phyloP scores from a whole-genome alignment of 2,329 filamentous ascomycete genomes.

The Alternaria arborescens region DNA sequence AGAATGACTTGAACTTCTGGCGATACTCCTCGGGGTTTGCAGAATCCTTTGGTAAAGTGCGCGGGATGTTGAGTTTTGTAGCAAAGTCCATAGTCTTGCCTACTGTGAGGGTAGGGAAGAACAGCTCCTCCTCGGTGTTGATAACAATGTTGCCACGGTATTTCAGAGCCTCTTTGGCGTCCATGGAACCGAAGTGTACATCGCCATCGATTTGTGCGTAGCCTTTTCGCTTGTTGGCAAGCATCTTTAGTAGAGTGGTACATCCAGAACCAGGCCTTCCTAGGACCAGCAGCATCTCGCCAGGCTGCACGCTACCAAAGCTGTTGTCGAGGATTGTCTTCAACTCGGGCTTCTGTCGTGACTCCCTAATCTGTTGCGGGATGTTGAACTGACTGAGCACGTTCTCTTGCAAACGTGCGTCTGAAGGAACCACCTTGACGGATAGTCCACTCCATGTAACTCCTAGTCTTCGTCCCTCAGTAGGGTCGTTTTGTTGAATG shows the following conservation, averaged over 20 bases:
- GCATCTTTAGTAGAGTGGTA: constrained; percentile 73
- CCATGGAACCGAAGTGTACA: constrained; percentile 58
- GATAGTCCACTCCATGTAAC: constrained; percentile 78
- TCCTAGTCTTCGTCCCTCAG: constrained; percentile 52
- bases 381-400: constrained; percentile 63
- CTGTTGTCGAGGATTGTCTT: constrained; percentile 71
- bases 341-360: constrained; percentile 57
- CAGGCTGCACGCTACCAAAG: constrained; percentile 69
- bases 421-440: constrained; percentile 71
- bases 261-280: constrained; percentile 64
- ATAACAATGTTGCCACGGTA: constrained; percentile 83
- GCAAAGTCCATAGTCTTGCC: constrained; percentile 64
- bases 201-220: constrained; percentile 78
- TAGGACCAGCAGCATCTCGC: constrained; percentile 77
- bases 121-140: constrained; percentile 64
- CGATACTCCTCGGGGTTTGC: constrained; percentile 58
- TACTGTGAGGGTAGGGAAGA: constrained; percentile 62
- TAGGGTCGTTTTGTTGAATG: constrained; percentile 24
- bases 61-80: constrained; percentile 65
- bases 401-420: constrained; percentile 69
- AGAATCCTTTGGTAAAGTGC: constrained; percentile 62
- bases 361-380: constrained; percentile 50
- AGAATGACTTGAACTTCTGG: constrained; percentile 60
- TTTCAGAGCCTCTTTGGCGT: constrained; percentile 74
- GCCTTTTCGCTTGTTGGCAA: constrained; percentile 60